Evolutionary conservation across 2,329 filamentous ascomycete species (phyloP).

Genomic region (Hyphodiscus sp.): DNA sequence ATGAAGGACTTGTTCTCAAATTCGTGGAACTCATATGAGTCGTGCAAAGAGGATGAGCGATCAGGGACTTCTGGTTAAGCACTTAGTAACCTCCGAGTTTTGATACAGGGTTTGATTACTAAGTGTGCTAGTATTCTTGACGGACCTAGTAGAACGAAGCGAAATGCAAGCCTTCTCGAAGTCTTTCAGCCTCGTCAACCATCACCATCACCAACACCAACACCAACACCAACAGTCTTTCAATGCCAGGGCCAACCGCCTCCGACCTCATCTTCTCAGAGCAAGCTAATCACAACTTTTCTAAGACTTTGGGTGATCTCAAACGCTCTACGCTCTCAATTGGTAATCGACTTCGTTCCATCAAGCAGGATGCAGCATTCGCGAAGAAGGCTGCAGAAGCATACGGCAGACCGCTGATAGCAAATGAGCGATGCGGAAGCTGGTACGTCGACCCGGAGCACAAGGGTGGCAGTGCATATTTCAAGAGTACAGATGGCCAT

Average conservation of each 20-base stretch:
- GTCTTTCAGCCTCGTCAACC: not conserved
- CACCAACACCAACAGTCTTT: not conserved
- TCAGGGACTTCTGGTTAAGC: too few species aligned
- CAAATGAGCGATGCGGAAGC: conserved; percentile 91
- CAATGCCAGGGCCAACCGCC: conserved; percentile 35
- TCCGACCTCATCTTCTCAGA: conserved; percentile 38
- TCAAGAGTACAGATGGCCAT: conserved; percentile 97
- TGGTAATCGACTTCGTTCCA: conserved; percentile 74
- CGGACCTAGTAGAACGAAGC: too few species aligned
- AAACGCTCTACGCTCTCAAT: conserved; percentile 72
- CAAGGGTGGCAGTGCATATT: conserved; percentile 77
- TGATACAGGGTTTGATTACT: too few species aligned
- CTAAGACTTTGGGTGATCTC: conserved; percentile 62
- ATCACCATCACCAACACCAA: too few species aligned
- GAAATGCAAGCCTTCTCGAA: not conserved
- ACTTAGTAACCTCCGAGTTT: too few species aligned
- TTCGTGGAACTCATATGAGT: too few species aligned
- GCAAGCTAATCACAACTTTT: conserved; percentile 57
- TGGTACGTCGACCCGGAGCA: conserved; percentile 73
- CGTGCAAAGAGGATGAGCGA: too few species aligned
- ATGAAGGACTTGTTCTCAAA: too few species aligned
- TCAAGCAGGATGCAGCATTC: conserved; percentile 70
- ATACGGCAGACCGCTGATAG: conserved; percentile 63
- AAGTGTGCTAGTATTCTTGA: too few species aligned
- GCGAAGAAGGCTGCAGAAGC: conserved; percentile 53